Percentiles rank a stretch among this genome's conserved stretches.
These are phyloP conservation scores for Phaseolus coccineus DNA, from an alignment of 331 rosid species.

Conservation along the genomic window DNA sequence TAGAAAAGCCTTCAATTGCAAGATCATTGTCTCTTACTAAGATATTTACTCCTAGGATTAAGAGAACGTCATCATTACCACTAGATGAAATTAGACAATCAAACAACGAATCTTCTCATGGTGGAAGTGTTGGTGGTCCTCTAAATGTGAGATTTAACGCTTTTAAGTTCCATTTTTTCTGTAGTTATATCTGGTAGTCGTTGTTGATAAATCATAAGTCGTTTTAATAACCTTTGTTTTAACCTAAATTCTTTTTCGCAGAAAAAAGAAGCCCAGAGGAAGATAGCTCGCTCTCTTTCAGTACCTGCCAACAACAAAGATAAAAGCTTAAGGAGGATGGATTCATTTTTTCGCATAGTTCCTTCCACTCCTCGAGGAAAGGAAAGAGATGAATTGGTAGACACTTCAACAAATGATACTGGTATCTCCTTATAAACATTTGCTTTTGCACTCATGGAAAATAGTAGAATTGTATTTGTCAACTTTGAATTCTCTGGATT, in stretches of 20 bases:
- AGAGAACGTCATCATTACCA: conserved; percentile 91
- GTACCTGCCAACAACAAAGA: conserved; percentile 78
- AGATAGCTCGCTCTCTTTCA: conserved; percentile 92
- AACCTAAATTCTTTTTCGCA: conserved; percentile 49
- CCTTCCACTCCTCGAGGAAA: conserved; percentile 88
- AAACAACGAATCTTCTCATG: conserved; percentile 67
- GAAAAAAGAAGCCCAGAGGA: conserved; percentile 62
- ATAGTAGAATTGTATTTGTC: conserved; percentile 28
- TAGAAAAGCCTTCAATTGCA: conserved; percentile 74
- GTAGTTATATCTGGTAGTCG: background rate
- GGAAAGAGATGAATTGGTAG: conserved; percentile 57
- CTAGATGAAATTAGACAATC: conserved; percentile 66
- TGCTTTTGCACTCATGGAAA: conserved; percentile 31
- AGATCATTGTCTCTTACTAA: conserved; percentile 82
- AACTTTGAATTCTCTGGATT: background rate
- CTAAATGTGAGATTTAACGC: conserved; percentile 57
- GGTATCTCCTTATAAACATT: conserved; percentile 56
- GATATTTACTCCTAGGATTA: conserved; percentile 84
- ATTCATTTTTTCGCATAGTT: conserved; percentile 83
- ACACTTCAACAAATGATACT: conserved; percentile 53
- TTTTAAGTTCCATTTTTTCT: conserved; percentile 20
- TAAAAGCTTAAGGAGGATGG: conserved; percentile 75
- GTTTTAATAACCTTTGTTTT: conserved; percentile 24
- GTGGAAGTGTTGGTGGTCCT: conserved; percentile 66
- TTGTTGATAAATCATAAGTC: conserved; percentile 21